Base-by-base conservation (phyloP, 805 yeast genomes). In the Dipodascus albidus region DNA sequence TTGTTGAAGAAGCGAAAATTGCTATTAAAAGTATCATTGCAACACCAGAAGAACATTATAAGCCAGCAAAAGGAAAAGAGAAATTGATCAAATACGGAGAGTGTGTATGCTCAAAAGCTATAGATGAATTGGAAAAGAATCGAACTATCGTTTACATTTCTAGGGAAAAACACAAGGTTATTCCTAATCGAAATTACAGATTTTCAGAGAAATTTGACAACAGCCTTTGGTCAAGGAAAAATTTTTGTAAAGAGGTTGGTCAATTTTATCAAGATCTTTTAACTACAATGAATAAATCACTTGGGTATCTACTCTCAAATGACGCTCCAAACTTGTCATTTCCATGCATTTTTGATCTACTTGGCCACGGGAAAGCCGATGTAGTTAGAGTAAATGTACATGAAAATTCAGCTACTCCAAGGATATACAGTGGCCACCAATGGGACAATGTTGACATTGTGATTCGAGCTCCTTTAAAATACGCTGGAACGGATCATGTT, bases 251-350 rank as follows among this genome's bases (percentile, higher is more conserved):
- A 74, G 3, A 67, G 67, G 3, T 47, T 9, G 14, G 27, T 21
- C 4, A 4, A 8, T 20, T 47, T 23, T 47, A 38, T 17, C 17
- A 14, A 38, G 44, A 38, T 11, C 23, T 47, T 6, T 3, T 14
- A 17, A 17, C 9, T 14, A 6, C 44, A 4, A n/a, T 38, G 20
- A 38, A 38, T 14, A 14, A n/a, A 19, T 14, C 20, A 6, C 79
- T 80, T 58, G 95, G 87, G 1, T 59, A 75, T 19, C 59, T 75
- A 2, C 74, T 85, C 53, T 75, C 82, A 3, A 70, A 72, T n/a
- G 70, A 76, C 17, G 69, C 77, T 20, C 76, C 78, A 3, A 83
- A 82, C 62, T 77, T 83, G 4, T 76, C 83, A 3, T 79, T 86
- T 71, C 80, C 83, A n/a, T 67, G 81, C 1, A 62, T 88, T 15